Evolutionary conservation across 768 basidiomycete species (phyloP).

Genomic region (Xerocomus spinulosus): DNA sequence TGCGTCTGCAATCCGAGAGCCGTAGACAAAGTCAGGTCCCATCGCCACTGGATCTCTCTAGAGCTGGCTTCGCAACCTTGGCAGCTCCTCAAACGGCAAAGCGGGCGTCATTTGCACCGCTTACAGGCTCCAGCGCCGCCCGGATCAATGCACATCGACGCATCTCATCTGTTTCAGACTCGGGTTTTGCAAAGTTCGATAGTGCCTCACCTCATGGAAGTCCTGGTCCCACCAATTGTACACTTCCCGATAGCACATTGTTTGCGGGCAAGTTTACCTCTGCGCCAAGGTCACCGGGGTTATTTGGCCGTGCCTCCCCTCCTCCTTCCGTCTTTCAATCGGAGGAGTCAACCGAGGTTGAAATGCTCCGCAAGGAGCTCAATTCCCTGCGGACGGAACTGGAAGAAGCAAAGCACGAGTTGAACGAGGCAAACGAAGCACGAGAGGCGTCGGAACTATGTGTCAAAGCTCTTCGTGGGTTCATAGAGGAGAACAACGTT

Average conservation of each 20-base stretch:
- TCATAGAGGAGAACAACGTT: conserved; percentile 70
- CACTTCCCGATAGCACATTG: conserved; percentile 31
- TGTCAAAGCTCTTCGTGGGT: conserved; percentile 75
- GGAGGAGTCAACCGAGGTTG: conserved; percentile 43
- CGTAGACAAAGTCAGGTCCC: conserved; percentile 54
- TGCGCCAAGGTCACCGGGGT: conserved; percentile 40
- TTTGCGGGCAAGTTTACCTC: conserved; percentile 19
- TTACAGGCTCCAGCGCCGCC: conserved; percentile 50
- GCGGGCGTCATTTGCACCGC: conserved; percentile 70
- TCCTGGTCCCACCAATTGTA: conserved; percentile 32
- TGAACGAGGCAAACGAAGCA: conserved; percentile 77
- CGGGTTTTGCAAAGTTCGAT: conserved; percentile 38
- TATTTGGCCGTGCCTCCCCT: conserved; percentile 50
- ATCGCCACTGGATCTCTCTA: conserved; percentile 51
- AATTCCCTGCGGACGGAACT: conserved; percentile 52
- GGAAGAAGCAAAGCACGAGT: conserved; percentile 58
- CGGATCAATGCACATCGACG: conserved; percentile 57
- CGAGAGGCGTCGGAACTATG: conserved; percentile 84
- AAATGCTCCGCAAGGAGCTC: conserved; percentile 59
- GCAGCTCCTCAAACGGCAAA: conserved; percentile 53
- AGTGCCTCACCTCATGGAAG: conserved; percentile 29
- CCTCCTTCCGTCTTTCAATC: conserved; percentile 33
- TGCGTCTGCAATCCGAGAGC: conserved; percentile 80
- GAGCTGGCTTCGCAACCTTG: conserved; percentile 39
- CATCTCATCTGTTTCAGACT: conserved; percentile 70